Conservation (phyloP, 768 basidiomycete species). For the Lactarius quietus region DNA sequence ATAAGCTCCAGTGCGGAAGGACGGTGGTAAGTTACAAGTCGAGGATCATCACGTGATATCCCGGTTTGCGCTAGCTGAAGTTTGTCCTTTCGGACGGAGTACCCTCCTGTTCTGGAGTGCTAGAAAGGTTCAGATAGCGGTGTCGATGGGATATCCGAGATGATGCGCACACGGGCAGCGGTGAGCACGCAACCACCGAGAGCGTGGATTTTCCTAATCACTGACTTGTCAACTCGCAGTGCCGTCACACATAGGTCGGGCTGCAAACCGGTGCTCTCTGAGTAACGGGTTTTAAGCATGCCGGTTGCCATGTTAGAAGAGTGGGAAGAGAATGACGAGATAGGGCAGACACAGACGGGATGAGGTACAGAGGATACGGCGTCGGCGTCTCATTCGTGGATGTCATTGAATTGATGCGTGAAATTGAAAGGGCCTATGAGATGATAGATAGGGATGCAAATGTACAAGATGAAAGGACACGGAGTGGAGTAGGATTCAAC, state of each 20-base stretch:
- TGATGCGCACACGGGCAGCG: constrained; percentile 36
- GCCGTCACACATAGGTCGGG: constrained; percentile 53
- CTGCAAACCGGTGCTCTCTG: constrained; percentile 33
- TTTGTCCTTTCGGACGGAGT: constrained; percentile 29
- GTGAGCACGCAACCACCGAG: constrained; percentile 58
- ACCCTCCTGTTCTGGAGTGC: too few relatives aligned
- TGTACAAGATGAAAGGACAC: constrained; percentile 58
- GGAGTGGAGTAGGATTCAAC: constrained; percentile 48
- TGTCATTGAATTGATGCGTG: constrained; percentile 31
- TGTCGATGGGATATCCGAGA: constrained; percentile 1
- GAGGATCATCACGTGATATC: constrained; percentile 50
- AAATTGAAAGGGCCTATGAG: constrained; percentile 46
- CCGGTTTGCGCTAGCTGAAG: too few relatives aligned
- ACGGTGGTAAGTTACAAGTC: constrained; percentile 46
- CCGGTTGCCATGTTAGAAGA: constrained; percentile 35
- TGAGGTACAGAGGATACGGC: constrained; percentile 26
- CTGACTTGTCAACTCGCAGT: constrained; percentile 54
- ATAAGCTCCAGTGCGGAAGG: constrained; percentile 34
- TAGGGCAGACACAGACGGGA: constrained; percentile 63
- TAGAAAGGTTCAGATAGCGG: constrained; percentile 24
- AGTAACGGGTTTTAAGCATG: constrained; percentile 21
- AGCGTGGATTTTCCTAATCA: constrained; percentile 61
- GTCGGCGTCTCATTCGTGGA: constrained; percentile 26
- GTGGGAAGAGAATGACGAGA: constrained; percentile 60
- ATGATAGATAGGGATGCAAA: constrained; percentile 50